These are phyloP conservation scores for Tuber aestivum DNA, from an alignment of 495 filamentous ascomycete species.

Conservation along the genomic window DNA sequence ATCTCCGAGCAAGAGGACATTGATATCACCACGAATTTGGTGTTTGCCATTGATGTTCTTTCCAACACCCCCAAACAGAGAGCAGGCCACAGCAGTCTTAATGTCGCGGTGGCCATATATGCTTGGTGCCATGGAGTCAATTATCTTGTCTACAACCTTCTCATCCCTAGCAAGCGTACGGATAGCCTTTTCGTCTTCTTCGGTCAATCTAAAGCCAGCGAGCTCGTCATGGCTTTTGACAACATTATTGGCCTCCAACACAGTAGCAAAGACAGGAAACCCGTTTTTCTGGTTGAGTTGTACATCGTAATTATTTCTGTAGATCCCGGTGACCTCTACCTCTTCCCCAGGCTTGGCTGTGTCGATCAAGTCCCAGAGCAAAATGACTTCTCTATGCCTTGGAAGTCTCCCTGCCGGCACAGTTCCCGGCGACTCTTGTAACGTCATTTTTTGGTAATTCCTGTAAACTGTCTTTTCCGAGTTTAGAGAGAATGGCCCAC, in stretches of 20 bases:
- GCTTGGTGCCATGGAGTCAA: slow-evolving; percentile 89
- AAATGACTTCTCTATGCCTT: slow-evolving; percentile 87
- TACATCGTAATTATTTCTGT: slow-evolving; percentile 97
- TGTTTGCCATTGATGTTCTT: slow-evolving; percentile 84
- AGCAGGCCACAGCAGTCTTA: slow-evolving; percentile 93
- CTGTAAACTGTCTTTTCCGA: slow-evolving; percentile 98
- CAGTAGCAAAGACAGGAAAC: slow-evolving; percentile 97
- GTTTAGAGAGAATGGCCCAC: slow-evolving; percentile 92
- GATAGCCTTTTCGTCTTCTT: slow-evolving; percentile 91
- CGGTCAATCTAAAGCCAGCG: slow-evolving; percentile 91
- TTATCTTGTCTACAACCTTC: slow-evolving; percentile 87
- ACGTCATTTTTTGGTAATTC: slow-evolving; percentile 96
- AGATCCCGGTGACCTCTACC: slow-evolving; percentile 93
- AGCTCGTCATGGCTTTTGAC: slow-evolving; percentile 97
- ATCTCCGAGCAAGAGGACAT: slow-evolving; percentile 91
- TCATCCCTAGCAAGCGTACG: slow-evolving; percentile 80
- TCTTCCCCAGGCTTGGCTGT: slow-evolving; percentile 96
- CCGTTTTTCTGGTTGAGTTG: slow-evolving; percentile 98
- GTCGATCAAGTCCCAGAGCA: slow-evolving; percentile 97
- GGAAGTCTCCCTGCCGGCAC: slow-evolving; percentile 95
- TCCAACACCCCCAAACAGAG: slow-evolving; percentile 89
- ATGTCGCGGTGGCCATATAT: slow-evolving; percentile 98
- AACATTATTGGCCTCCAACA: slow-evolving; percentile 94
- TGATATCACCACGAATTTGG: slow-evolving; percentile 93
- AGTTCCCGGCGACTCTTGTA: slow-evolving; percentile 95